Evolutionary conservation across 73 alveolate species (phyloP), one percentile per base, ranked within the genome.

Genomic region (Paramecium pentaurelia): DNA sequence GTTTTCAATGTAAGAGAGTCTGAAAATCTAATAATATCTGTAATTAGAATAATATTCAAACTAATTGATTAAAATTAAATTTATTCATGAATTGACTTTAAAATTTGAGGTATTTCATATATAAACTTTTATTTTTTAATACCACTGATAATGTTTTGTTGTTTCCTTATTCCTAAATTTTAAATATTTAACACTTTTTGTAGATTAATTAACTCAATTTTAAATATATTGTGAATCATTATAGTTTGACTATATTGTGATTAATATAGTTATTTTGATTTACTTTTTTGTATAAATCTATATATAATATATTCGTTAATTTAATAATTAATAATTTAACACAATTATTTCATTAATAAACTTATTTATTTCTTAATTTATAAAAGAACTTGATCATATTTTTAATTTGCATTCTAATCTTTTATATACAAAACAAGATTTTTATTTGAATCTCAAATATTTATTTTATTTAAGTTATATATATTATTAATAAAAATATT

Each of bases 241-340:
- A 37, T 73, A 40, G 22, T 37, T 73, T 1, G 68, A 40, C 37
- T 37, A 37, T 30, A 40, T 14, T 36, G 68, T 22, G 58, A 73
- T 37, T 73, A 68, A 73, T n/a, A 18, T 9, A 36, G 58, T 36
- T 37, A 20, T 38, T 37, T 36, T 18, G 40, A 16, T 40, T 73
- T 73, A 44, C 64, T 73, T 73, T 34, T 73, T 12, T 64, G 87
- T 73, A n/a, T 73, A 40, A 73, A 73, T 73, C 60, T n/a, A 37
- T 73, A 22, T 22, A 22, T 51, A 64, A 73, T 73, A 73, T 73
- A 73, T 73, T 68, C 68, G 87, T 73, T 73, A 73, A 73, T 34
- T 37, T 73, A 36, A 73, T 73, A 8, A 18, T 2, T 54, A n/a
- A 54, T 54, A 18, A 54, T 54, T 22, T 22, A 18, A 16, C 9